These are phyloP conservation scores for Usnea hakonensis DNA, from an alignment of 495 filamentous ascomycete genomes.

Conservation along the genomic window DNA sequence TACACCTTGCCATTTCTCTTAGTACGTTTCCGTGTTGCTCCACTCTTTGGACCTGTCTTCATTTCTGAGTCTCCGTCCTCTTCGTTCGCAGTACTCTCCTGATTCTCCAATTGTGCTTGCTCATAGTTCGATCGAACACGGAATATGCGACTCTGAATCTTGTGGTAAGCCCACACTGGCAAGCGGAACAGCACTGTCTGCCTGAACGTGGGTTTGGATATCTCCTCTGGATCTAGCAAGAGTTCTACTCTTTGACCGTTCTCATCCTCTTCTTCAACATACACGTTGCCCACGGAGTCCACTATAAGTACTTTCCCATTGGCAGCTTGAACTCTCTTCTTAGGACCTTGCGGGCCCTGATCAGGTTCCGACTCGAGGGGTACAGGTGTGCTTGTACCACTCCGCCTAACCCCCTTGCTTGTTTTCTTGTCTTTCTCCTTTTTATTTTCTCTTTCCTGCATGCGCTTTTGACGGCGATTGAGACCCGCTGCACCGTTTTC, in stretches of 20 bases:
- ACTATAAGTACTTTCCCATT: conserved; percentile 94
- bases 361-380: conserved; percentile 38
- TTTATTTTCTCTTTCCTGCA: conserved; percentile 73
- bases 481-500: conserved; percentile 49
- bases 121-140: conserved; percentile 20
- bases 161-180: conserved; percentile 56
- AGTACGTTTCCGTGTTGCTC: conserved; percentile 13
- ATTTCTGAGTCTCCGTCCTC: neutral
- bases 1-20: conserved; percentile 19
- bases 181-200: conserved; percentile 65
- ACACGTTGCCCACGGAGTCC: conserved; percentile 85
- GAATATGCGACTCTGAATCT: conserved; percentile 48
- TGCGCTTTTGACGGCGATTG: conserved; percentile 81
- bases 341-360: conserved; percentile 52
- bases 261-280: conserved; percentile 79
- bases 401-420: conserved; percentile 27
- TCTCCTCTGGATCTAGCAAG: conserved; percentile 68
- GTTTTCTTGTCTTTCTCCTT: conserved; percentile 50
- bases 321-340: conserved; percentile 78
- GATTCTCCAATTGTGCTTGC: conserved; percentile 9
- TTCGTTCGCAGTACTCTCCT: neutral
- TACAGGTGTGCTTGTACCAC: conserved; percentile 47
- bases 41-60: conserved; percentile 5
- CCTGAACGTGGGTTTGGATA: conserved; percentile 54
- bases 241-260: conserved; percentile 77